Base-by-base conservation (phyloP, 441 rosid genomes). In the Breynia disticha region DNA sequence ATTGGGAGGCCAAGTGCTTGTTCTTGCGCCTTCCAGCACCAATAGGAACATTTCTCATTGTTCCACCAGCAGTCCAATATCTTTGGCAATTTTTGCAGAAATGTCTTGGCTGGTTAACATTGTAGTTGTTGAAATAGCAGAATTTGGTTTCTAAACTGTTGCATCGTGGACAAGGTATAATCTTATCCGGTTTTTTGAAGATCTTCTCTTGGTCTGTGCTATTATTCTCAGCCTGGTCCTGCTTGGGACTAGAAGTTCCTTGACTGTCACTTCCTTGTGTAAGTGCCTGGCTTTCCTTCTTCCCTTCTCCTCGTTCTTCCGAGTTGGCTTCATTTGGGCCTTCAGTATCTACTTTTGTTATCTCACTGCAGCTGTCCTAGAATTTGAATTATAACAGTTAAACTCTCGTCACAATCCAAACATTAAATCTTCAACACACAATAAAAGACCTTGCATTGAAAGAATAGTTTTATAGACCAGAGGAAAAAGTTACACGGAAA, bases 1-100 rank as follows among this genome's bases (percentile, higher is more conserved):
- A 78, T 53, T 78, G 86, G 16, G 81, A 73, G 17, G 83, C 76
- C 51, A 78, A 58, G 59, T 73, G 83, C 71, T 73, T 74, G 73
- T 76, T 77, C 64, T 78, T 84, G 64, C 93, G 71, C 20, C 89
- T 65, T 10, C 93, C 93, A 47, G 93, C 93, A 11, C 93, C 93
- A 17, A 84, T 66, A 32, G 88, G 89, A 48, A 84, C 93, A 41
- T 82, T 84, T 66, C 93, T 73, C 89, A 84, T 82, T 0, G 88
- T 78, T 51, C 93, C 93, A 54, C 93, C 93, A 21, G 88, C 93
- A 15, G 93, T 84, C 93, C 93, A 84, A 67, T 84, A 84, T 64
- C 93, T 82, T 59, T 84, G 93, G 68, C 93, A 84, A 56, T 84
- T 84, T 78, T 80, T 81, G 68, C 93, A 84, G 64, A 84, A 84